These are phyloP conservation scores for Beauveria australis DNA, from an alignment of 2,329 filamentous ascomycete genomes.

Conservation along the genomic window DNA sequence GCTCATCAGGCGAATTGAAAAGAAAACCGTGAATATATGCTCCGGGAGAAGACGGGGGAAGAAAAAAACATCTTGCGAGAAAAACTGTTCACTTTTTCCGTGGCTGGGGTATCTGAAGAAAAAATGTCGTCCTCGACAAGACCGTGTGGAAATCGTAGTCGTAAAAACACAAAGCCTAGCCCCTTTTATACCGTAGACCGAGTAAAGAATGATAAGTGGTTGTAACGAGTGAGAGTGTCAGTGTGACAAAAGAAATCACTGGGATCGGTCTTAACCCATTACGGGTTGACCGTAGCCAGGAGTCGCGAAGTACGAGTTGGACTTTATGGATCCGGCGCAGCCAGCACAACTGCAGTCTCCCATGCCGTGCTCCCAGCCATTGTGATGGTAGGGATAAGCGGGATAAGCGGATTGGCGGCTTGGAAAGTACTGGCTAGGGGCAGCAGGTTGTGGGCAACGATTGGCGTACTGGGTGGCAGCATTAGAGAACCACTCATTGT, in stretches of 20 bases:
- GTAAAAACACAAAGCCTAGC: conserved; percentile 20
- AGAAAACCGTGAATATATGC: conserved; percentile 11
- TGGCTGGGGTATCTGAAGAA: conserved; percentile 31
- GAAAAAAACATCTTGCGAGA: conserved; percentile 14
- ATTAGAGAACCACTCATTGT: conserved; percentile 50
- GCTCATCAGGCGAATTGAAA: not conserved
- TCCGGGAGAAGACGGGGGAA: conserved; percentile 21
- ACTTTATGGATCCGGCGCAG: conserved; percentile 39
- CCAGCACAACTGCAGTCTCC: conserved; percentile 42
- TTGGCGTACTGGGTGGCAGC: conserved; percentile 34
- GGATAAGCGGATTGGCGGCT: conserved; percentile 39
- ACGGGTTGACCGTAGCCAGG: conserved; percentile 47
- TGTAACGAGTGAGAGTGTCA: conserved; percentile 16
- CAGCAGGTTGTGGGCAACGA: conserved; percentile 36
- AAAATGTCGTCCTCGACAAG: conserved; percentile 24
- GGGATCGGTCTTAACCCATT: conserved; percentile 35
- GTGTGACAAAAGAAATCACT: conserved; percentile 16
- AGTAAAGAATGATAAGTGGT: conserved; percentile 9
- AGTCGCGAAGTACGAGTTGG: conserved; percentile 38
- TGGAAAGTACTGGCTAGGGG: conserved; percentile 32
- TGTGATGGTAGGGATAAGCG: conserved; percentile 29
- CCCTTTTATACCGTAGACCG: conserved; percentile 19
- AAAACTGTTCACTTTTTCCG: conserved; percentile 23
- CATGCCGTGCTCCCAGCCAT: conserved; percentile 43
- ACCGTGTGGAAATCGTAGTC: conserved; percentile 24